Base-by-base conservation (phyloP, 1,139 yeast genomes). In the Neolecta irregularis region DNA sequence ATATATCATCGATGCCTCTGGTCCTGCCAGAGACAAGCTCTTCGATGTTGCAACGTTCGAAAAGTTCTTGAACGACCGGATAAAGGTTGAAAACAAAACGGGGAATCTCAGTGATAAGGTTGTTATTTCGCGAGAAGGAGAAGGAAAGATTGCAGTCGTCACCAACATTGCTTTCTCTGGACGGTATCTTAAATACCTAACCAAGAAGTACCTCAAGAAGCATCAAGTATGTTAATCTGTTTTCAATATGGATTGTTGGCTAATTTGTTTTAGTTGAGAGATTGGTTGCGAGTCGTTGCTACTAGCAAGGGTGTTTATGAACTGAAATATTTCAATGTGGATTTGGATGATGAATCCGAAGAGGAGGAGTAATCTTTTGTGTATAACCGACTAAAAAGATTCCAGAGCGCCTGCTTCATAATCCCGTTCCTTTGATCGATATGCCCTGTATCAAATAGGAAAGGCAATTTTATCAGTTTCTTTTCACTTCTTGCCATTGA, bases 201-300 rank as follows among this genome's bases (percentile, higher is more conserved):
- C 35, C 26, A 26, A 28, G 25, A 26, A 36, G 29, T 38, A 32
- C 32, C 20, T 38, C 17, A 34, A 44, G 46, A 39, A 39, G 28
- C 34, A 35, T 28, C 43, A 41, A n/a, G 31, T 28, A 28, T 7
- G 11, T 15, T 2, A 25, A 7, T 25, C 7, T 6, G 3, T 9
- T 16, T 28, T 6, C 11, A 28, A 16, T 16, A 15, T 7, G 12
- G 2, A 3, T 5, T 25, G 18, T 26, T 26, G 11, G 20, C 3
- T 1, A 26, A 26, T n/a, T 3, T 18, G 9, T n/a, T n/a, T 18
- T 24, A 28, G 43, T 46, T 44, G 29, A 78, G 91, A 73, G 98
- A 88, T 73, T 88, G 98, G 98, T 83, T 91, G 68, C 91, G 98
- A 76, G 88, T 91, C 60, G 94, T 88, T 54, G 79, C 98, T 53